Base-by-base conservation (phyloP, 2,329 filamentous ascomycete genomes). In the Fusarium mundagurra region DNA sequence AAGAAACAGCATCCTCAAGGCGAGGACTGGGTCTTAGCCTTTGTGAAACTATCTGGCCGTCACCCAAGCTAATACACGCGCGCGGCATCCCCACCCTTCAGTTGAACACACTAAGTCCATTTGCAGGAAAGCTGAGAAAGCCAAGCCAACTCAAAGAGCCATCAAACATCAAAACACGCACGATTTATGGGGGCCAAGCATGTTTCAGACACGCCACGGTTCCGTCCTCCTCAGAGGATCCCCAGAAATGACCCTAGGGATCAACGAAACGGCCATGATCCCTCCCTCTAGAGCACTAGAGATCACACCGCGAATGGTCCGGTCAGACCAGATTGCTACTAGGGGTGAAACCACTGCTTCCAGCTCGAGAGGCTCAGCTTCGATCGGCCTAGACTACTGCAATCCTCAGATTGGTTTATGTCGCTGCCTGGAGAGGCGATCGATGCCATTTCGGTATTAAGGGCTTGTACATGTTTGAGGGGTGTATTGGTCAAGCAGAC, bases 381-480 rank as follows among this genome's bases (percentile, higher is more conserved):
- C 61, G 60, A 67, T 72, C 68, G 50, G 50, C 45, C 44, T 39
- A 48, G 43, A 53, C 58, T 68, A 64, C 48, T 51, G 61, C 44
- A 74, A 63, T 29, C 38, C 61, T 48, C 48, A 62, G 63, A 69
- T 74, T 67, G 60, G 59, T 60, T 74, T 72, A 72, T 74, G 39
- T 72, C 50, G 72, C 57, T 74, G 68, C 72, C 71, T 74, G 36
- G 60, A 58, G 51, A 69, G 72, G 54, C 43, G 72, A 74, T 72
- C 71, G 43, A 72, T 72, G 29, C 68, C 69, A n/a, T 59, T 72
- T 74, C 39, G 36, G 67, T 72, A 58, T 72, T 54, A 62, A 64
- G 43, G 54, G 67, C 53, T 45, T 54, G 61, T 70, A 54, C 69
- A 57, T 72, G 51, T 60, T 39, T 39, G 68, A 61, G 53, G 50